Conservation (phyloP, 1,284 basidiomycete species). For the Exobasidium rhododendri region DNA sequence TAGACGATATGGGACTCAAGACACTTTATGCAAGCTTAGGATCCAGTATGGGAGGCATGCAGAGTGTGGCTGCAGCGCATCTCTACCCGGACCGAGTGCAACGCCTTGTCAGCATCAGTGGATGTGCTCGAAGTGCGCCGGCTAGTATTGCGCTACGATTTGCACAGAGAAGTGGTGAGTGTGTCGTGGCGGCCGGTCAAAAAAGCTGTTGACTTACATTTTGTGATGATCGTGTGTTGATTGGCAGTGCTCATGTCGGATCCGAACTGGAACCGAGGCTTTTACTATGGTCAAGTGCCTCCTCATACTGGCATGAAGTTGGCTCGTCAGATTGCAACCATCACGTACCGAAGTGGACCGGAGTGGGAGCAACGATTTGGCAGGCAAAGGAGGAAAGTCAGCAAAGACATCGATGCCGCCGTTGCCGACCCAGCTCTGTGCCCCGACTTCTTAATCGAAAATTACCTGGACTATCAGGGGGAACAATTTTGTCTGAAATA, state of each 20-base stretch:
- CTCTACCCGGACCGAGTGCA: slow-evolving; percentile 83
- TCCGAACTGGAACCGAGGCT: slow-evolving; percentile 98
- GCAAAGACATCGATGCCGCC: slow-evolving; percentile 13
- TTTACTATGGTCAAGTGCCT: slow-evolving; percentile 84
- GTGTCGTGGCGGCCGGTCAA: too few species aligned
- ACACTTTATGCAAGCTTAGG: slow-evolving; percentile 89
- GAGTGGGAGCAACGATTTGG: slow-evolving; percentile 98
- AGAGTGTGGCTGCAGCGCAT: slow-evolving; percentile 91
- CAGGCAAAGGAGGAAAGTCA: slow-evolving; percentile 63
- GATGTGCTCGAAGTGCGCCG: slow-evolving; percentile 84
- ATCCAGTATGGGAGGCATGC: slow-evolving; percentile 96
- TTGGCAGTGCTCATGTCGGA: slow-evolving; percentile 89
- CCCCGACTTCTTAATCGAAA: slow-evolving; percentile 97
- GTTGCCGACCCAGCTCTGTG: slow-evolving; percentile 64
- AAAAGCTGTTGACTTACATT: too few species aligned
- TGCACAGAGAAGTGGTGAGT: slow-evolving; percentile 70
- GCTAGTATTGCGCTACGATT: slow-evolving; percentile 91
- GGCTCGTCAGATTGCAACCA: slow-evolving; percentile 95
- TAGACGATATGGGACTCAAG: slow-evolving; percentile 80
- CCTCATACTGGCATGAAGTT: slow-evolving; percentile 99
- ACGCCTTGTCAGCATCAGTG: slow-evolving; percentile 87
- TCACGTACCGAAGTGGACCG: slow-evolving; percentile 96
- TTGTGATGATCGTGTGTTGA: too few species aligned
- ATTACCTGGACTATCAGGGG: slow-evolving; percentile 90
- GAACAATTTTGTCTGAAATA: slow-evolving; percentile 93